Base-by-base conservation (phyloP, 1,139 yeast species). In the Scheffersomyces cryptocercus region DNA sequence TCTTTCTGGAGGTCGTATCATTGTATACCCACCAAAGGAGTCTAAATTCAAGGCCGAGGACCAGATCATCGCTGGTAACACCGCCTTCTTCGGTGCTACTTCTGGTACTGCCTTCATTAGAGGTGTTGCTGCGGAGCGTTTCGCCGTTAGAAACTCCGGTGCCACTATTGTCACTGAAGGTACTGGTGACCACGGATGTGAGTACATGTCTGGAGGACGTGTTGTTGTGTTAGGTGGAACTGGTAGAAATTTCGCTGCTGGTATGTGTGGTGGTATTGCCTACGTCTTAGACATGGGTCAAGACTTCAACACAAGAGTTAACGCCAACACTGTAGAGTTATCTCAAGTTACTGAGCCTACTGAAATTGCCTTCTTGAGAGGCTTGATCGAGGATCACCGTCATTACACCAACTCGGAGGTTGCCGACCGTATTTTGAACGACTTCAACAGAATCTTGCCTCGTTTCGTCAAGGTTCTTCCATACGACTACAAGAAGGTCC, bases 181-280 rank as follows among this genome's bases (percentile, higher is more conserved):
- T 63, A 86, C 89, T 52, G 99, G 99, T 75, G 97, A 91, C 65
- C 97, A 93, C 67, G 98, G 99, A 44, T 93, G 97, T 75, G 99
- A 93, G 70, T 93, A 93, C 74, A 93, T 93, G 99, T 90, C 98
- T 59, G 98, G 99, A 67, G 99, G 99, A 65, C 84, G 98, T 60
- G 96, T 93, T 49, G 88, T 93, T 62, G 89, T 93, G 42, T 79
- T 93, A 55, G 97, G 98, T 40, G 71, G 84, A 45, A 88, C 96
- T 60, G 98, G 97, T 48, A 84, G 98, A 55, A 87, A 90, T 74
- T 93, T 93, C 67, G 98, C 97, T 37, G 97, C 99, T 44, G 99
- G 99, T 77, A 95, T 95, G 88, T 91, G 97, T 59, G 99, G 99
- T 70, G 99, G 99, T 82, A 93, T 93, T 66, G 96, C 97, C 29